Evolutionary conservation across 2,329 filamentous ascomycete species (phyloP), one percentile per base, ranked within the genome.

Genomic region (Fusarium sp.): DNA sequence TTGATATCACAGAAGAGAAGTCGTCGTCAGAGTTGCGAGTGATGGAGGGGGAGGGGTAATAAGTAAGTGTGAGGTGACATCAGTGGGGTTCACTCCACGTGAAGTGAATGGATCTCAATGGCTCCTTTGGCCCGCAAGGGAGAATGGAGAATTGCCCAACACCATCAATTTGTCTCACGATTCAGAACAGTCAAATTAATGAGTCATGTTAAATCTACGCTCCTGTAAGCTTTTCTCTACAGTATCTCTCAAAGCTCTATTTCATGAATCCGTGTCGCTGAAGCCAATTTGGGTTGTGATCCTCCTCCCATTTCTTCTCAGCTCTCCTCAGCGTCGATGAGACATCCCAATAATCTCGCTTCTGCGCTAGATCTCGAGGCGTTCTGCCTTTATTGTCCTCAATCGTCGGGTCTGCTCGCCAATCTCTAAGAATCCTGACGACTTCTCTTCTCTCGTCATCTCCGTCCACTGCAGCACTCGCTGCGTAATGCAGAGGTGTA

Each of bases 271-370:
- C 74, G 33, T 79, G 78, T 7, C 77, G 69, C 62, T 81, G 77
- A 10, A 79, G 70, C 77, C 78, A 79, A 36, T 64, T 73, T 56
- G 74, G 75, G n/a, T 72, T 74, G 64, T 80, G 80, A 6, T 77
- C 77, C 35, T 80, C 79, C 55, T 80, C 78, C 80, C 80, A 81
- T n/a, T 63, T 77, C 67, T 79, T 78, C 74, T 81, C 80, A 0
- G 80, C 79, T 58, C 80, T 72, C n/a, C 79, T 73, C 67, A 81
- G 33, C 16, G 80, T 81, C 10, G 79, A 67, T 46, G 80, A 79
- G 16, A 76, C 79, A 62, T 81, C 79, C 79, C 79, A 81, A 16
- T 75, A 75, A 7, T 80, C 79, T 49, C 79, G 75, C 62, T 70
- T 80, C 72, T 81, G 79, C 17, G 80, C 80, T n/a, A 80, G 58